A percentile compares a stretch with the other conserved stretches of the same genome.
Evolutionary conservation across 352 stramenopile genomes (phyloP).

Genomic region (Pythium folliculosum): DNA sequence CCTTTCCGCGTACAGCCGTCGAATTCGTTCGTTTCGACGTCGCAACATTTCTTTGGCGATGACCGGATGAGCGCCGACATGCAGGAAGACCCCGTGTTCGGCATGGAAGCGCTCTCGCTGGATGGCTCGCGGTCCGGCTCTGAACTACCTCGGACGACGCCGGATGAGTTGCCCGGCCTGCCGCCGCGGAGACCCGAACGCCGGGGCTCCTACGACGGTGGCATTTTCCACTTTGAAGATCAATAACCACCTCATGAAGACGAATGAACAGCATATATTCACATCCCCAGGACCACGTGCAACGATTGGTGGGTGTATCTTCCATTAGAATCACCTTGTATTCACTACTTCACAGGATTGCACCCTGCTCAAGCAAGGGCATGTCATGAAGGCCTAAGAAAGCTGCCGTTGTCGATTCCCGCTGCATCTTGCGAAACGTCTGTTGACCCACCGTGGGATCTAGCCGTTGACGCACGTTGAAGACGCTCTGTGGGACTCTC

Average conservation of each 20-base stretch:
- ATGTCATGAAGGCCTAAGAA: no score
- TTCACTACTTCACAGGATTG: no score
- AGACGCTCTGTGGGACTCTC: background rate
- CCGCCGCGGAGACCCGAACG: slow-evolving; percentile 34
- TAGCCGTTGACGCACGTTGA: background rate
- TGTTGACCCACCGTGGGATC: background rate
- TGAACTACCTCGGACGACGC: slow-evolving; percentile 3
- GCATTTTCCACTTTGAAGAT: slow-evolving; percentile 81
- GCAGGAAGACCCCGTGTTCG: slow-evolving; percentile 2
- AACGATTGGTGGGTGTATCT: no score
- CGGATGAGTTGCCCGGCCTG: background rate
- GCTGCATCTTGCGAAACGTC: no score
- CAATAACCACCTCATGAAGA: slow-evolving; percentile 27
- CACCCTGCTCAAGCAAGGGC: no score
- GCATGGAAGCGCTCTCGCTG: slow-evolving; percentile 21
- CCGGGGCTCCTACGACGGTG: slow-evolving; percentile 60
- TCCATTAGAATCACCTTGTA: no score
- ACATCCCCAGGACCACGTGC: background rate
- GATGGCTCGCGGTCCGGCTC: background rate
- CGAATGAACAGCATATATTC: background rate
- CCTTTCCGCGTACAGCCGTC: slow-evolving; percentile 28
- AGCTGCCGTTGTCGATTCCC: no score
- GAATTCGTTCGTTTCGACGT: slow-evolving; percentile 26
- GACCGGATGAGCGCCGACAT: slow-evolving; percentile 11
- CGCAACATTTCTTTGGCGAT: slow-evolving; percentile 16